Evolutionary conservation across 768 basidiomycete genomes (phyloP).

Genomic region (Boletus rufocinnamomeus): DNA sequence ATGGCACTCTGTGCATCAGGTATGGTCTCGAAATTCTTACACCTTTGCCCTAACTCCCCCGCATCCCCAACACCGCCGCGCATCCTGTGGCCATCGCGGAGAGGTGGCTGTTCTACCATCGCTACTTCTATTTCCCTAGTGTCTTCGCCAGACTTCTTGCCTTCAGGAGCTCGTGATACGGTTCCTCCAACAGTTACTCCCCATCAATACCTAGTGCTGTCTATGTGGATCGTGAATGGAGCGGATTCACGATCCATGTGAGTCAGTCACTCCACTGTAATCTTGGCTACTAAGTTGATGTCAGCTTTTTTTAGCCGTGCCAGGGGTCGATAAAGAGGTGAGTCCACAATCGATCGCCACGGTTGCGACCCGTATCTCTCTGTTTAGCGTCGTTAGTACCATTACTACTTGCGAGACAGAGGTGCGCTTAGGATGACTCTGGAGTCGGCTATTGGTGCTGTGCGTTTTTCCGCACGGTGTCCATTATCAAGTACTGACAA

Average conservation of each 20-base stretch:
- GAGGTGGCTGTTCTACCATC: no score
- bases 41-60: neutral
- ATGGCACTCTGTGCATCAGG: neutral
- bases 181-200: neutral
- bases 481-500: neutral
- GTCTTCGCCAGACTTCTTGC: neutral
- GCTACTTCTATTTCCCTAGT: neutral
- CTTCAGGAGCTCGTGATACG: neutral
- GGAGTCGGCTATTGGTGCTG: neutral
- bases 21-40: neutral
- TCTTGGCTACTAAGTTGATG: neutral
- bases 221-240: no score
- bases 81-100: neutral
- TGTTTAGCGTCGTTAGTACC: neutral
- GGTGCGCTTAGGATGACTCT: neutral
- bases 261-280: neutral
- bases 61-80: neutral
- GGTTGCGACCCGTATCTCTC: neutral
- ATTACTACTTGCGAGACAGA: neutral
- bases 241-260: no score
- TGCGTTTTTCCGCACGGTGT: no score
- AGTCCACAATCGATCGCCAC: neutral
- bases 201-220: neutral
- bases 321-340: neutral
- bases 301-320: neutral